Evolutionary conservation across 306 rosid genomes (phyloP).

Genomic region (Dalbergia cochinchinensis): DNA sequence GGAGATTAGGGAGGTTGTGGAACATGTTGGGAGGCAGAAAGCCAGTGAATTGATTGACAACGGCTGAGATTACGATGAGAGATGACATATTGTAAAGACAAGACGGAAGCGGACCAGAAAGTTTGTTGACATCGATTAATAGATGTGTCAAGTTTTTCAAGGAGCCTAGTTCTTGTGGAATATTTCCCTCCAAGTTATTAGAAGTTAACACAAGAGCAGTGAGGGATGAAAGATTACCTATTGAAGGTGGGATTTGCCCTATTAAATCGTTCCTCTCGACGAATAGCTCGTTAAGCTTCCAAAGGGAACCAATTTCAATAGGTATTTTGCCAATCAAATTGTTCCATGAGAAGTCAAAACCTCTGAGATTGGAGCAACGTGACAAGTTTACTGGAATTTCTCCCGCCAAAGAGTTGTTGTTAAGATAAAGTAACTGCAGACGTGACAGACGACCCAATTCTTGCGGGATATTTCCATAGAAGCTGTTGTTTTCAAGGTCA

Average conservation of each 20-base stretch:
- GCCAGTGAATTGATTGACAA: slow-evolving; percentile 11
- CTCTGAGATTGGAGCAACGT: no score
- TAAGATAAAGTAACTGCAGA: no score
- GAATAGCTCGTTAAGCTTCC: no score
- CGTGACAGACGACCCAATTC: not conserved
- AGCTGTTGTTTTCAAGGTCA: slow-evolving; percentile 29
- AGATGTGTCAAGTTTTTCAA: not conserved
- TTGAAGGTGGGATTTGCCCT: slow-evolving; percentile 48
- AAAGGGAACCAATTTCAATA: no score
- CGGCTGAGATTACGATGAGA: not conserved
- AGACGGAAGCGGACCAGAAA: slow-evolving; percentile 47
- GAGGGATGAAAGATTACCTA: slow-evolving; percentile 54
- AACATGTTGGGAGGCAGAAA: slow-evolving; percentile 54
- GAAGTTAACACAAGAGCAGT: accelerated
- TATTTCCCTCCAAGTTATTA: slow-evolving; percentile 42
- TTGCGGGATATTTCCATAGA: slow-evolving; percentile 47
- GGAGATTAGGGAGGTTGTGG: slow-evolving; percentile 48
- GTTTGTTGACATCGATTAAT: not conserved
- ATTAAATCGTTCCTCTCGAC: no score
- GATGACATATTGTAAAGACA: slow-evolving; percentile 56
- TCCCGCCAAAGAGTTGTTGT: no score
- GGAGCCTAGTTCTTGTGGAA: slow-evolving; percentile 48
- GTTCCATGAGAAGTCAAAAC: no score
- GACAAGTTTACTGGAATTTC: no score
- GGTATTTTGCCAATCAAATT: no score